A percentile compares a stretch with the other conserved stretches of the same genome.
Conservation (phyloP, 2,329 filamentous ascomycete species). For the Cylindrodendrum hubeiense region DNA sequence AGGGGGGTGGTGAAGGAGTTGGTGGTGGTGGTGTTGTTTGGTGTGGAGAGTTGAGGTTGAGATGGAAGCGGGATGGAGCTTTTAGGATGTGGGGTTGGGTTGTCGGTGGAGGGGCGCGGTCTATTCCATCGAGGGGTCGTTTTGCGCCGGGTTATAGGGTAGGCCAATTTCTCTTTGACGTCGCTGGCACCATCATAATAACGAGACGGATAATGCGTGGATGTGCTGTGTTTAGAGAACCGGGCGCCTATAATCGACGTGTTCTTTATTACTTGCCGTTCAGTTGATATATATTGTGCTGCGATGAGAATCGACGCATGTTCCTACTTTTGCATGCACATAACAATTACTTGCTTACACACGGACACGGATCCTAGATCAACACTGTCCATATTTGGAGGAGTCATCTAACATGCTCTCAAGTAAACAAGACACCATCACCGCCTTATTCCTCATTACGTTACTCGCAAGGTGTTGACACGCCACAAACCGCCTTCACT, state of each 20-base stretch:
- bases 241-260: too few species aligned
- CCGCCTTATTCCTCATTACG: background rate
- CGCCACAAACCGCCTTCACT: slow-evolving; percentile 13
- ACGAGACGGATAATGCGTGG: too few species aligned
- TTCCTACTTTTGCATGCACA: too few species aligned
- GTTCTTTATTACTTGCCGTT: too few species aligned
- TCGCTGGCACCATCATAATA: background rate
- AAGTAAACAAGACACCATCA: background rate
- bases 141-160: background rate
- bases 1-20: background rate
- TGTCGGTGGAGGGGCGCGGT: slow-evolving; percentile 10
- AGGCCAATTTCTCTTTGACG: background rate
- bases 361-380: too few species aligned
- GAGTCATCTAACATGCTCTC: too few species aligned
- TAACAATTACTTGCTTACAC: too few species aligned
- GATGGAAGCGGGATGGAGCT: slow-evolving; percentile 73
- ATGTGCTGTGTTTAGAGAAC: too few species aligned
- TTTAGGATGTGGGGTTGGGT: slow-evolving; percentile 7
- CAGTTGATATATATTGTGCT: too few species aligned
- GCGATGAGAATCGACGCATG: too few species aligned
- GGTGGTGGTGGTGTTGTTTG: slow-evolving; percentile 2
- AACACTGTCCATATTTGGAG: too few species aligned
- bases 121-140: background rate
- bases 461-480: background rate
- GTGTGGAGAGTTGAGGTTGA: slow-evolving; percentile 66